Conservation (phyloP, 2,329 filamentous ascomycete genomes). For the Scedosporium boydii region DNA sequence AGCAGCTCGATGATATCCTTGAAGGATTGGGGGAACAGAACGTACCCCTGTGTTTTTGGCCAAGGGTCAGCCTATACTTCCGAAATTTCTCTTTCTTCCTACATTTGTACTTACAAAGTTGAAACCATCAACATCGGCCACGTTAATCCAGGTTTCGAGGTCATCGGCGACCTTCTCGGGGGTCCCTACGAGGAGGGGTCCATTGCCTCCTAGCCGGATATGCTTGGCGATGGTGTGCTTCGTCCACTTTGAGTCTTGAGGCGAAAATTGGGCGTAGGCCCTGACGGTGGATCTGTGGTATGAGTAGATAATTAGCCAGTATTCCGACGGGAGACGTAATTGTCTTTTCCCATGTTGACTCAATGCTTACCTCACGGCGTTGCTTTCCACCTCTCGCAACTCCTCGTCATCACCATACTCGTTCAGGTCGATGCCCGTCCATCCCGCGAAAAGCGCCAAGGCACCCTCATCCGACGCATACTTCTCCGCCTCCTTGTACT, state of each 20-base stretch:
- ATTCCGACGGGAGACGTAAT: neutral
- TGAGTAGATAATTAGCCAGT: neutral
- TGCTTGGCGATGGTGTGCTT: slow-evolving; percentile 61
- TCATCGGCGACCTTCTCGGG: slow-evolving; percentile 55
- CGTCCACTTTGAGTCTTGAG: slow-evolving; percentile 58
- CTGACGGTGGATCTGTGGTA: slow-evolving; percentile 39
- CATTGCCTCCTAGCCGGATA: slow-evolving; percentile 55
- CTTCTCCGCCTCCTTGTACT: slow-evolving; percentile 50
- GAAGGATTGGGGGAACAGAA: slow-evolving; percentile 58
- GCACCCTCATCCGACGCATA: slow-evolving; percentile 56
- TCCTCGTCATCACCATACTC: slow-evolving; percentile 58
- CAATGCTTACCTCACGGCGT: slow-evolving; percentile 39
- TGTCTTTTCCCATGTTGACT: neutral
- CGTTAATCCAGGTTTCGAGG: slow-evolving; percentile 56
- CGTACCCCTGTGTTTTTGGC: slow-evolving; percentile 34
- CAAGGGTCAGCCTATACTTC: slow-evolving; percentile 12
- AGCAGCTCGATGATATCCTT: slow-evolving; percentile 58
- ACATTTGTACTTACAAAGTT: slow-evolving; percentile 49
- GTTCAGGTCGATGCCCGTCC: slow-evolving; percentile 51
- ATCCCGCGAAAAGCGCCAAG: slow-evolving; percentile 62
- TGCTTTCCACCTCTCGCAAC: slow-evolving; percentile 50
- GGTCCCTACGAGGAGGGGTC: slow-evolving; percentile 55
- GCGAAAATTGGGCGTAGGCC: slow-evolving; percentile 45
- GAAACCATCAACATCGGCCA: slow-evolving; percentile 66
- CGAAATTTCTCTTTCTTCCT: neutral